These are phyloP conservation scores for Peniophora sp. DNA, from an alignment of 1,284 basidiomycete genomes.

Conservation along the genomic window DNA sequence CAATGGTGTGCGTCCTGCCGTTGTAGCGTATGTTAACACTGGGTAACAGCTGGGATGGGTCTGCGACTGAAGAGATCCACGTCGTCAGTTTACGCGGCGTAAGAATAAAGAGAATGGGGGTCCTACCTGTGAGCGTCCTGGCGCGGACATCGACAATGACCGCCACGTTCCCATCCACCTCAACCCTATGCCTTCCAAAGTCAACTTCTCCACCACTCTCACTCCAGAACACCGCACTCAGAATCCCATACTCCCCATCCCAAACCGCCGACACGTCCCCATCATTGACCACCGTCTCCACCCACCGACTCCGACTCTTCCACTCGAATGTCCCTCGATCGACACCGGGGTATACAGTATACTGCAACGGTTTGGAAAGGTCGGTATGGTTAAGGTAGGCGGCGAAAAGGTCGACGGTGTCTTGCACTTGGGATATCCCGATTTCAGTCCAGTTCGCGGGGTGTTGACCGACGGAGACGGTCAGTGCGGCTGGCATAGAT, in stretches of 20 bases:
- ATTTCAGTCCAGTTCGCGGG: conserved; percentile 55
- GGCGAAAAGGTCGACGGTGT: conserved; percentile 50
- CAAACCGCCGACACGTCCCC: conserved; percentile 31
- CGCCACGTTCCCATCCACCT: conserved; percentile 30
- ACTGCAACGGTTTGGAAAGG: conserved; percentile 31
- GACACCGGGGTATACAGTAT: conserved; percentile 47
- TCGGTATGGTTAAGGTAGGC: conserved; percentile 47
- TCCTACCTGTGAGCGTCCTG: too few species aligned
- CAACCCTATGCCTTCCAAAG: conserved; percentile 13
- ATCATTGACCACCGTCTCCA: conserved; percentile 36
- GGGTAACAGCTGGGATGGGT: conserved; percentile 40
- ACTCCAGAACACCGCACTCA: conserved; percentile 40
- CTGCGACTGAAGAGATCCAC: conserved; percentile 43
- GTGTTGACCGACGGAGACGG: conserved; percentile 36
- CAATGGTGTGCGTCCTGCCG: too few species aligned
- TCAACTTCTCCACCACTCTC: conserved; percentile 18
- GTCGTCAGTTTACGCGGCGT: conserved; percentile 16
- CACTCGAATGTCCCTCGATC: conserved; percentile 23
- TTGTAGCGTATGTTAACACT: too few species aligned
- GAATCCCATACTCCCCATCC: conserved; percentile 26
- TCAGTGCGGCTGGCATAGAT: conserved; percentile 24
- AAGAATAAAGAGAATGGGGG: too few species aligned
- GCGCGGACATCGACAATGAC: conserved; percentile 29
- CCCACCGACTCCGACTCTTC: conserved; percentile 13
- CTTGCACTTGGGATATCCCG: conserved; percentile 46